These are phyloP conservation scores for Tardiomyces digboiensis DNA, from an alignment of 1,139 yeast genomes.

Conservation along the genomic window DNA sequence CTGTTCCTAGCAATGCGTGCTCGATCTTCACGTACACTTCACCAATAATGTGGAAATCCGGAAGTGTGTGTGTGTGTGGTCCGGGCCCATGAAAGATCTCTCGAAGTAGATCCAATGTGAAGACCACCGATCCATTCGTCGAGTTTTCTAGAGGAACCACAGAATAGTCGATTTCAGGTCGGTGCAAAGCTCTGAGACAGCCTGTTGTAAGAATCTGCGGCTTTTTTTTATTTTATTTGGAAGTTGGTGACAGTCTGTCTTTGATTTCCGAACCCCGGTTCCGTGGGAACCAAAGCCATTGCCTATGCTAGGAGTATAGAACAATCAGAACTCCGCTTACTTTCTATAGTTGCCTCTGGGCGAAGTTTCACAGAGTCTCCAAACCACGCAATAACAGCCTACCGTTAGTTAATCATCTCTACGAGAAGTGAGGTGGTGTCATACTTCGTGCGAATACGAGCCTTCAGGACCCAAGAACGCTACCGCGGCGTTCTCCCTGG, in stretches of 20 bases:
- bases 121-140: conserved; percentile 87
- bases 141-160: conserved; percentile 95
- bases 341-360: conserved; percentile 20
- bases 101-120: conserved; percentile 64
- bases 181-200: neutral
- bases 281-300: too few species aligned
- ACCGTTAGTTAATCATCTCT: neutral
- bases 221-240: too few species aligned
- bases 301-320: too few species aligned
- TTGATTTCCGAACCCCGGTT: too few species aligned
- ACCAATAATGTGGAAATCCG: conserved; percentile 38
- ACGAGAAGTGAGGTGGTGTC: conserved; percentile 27
- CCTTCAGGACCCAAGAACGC: conserved; percentile 86
- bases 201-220: neutral
- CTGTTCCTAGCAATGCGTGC: conserved; percentile 58
- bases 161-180: conserved; percentile 44
- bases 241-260: too few species aligned
- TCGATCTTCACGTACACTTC: conserved; percentile 79
- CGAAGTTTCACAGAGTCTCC: conserved; percentile 5
- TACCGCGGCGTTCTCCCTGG: conserved; percentile 24
- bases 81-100: conserved; percentile 5
- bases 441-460: conserved; percentile 77
- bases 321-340: too few species aligned
- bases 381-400: conserved; percentile 8
- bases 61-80: conserved; percentile 14